Base-by-base conservation (phyloP, 805 yeast species). In the Clavispora santaluciae region DNA sequence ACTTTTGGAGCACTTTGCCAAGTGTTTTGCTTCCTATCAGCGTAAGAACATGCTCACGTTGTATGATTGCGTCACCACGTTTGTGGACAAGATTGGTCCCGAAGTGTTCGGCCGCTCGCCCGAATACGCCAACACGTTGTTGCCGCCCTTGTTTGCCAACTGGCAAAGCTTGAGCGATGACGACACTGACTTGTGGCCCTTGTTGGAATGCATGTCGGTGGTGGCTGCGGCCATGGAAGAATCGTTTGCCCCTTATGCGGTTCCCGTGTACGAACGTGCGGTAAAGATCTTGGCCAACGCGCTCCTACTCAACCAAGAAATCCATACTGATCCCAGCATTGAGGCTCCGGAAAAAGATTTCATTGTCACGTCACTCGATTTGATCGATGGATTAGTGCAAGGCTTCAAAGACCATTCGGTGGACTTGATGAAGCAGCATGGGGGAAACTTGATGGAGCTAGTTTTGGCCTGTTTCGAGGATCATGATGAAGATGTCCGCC, bases 341-440 rank as follows among this genome's bases (percentile, higher is more conserved):
- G 80, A 77, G 21, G 78, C 85, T 1, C 95, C 96, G 0, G 97
- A 93, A 56, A 86, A 83, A 56, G 97, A 90, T 60, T 89, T 90
- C 53, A 75, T 87, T 44, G 88, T 91, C 24, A 87, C 97, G 1
- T 79, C 96, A 1, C 60, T 93, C 29, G 99, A 93, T 57, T 72
- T 93, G 53, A 75, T 93, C 22, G 98, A 91, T 61, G 99, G 99
- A 3, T 66, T 93, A 41, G 82, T 89, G 17, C 98, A 91, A 64
- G 98, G 97, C 1, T 71, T 93, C 42, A 86, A 85, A 11, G 60
- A 67, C 6, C 81, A 80, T 46, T 70, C 81, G 22, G 76, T 71
- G 8, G 83, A 76, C 31, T 64, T 86, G 47, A 72, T 83, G 37
- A 51, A 56, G 18, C 67, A 66, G 38, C 56, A 63, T 41, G 48